A percentile compares a stretch with the other conserved stretches of the same genome.
Conservation (phyloP, 345 rosid genomes). For the Isatis tinctoria region DNA sequence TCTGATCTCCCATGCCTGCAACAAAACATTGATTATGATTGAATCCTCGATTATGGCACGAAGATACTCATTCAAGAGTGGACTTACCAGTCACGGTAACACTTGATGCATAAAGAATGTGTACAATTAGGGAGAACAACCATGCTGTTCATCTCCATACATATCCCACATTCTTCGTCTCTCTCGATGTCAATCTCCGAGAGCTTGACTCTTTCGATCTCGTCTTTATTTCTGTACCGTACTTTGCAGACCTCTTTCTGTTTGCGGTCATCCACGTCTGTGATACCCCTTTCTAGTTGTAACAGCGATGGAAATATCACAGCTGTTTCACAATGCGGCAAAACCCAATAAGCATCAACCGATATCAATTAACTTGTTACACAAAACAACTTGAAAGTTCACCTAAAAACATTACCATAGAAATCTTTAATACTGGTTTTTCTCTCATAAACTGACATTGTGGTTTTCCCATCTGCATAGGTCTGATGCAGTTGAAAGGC, state of each 20-base stretch:
- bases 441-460: slow-evolving; percentile 84
- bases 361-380: not conserved
- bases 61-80: not conserved
- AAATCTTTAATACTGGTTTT: slow-evolving; percentile 81
- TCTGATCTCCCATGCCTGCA: slow-evolving; percentile 68
- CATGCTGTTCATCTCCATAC: slow-evolving; percentile 63
- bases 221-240: slow-evolving; percentile 59
- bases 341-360: not conserved
- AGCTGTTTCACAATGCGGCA: slow-evolving; percentile 30
- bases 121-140: slow-evolving; percentile 72
- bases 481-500: slow-evolving; percentile 40
- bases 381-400: not conserved
- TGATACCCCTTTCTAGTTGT: slow-evolving; percentile 69
- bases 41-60: not conserved
- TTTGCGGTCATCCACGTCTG: slow-evolving; percentile 72
- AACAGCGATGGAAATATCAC: slow-evolving; percentile 78
- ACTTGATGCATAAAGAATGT: slow-evolving; percentile 68
- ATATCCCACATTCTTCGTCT: slow-evolving; percentile 82
- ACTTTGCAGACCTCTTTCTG: slow-evolving; percentile 57
- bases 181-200: slow-evolving; percentile 54
- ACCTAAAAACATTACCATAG: slow-evolving; percentile 47
- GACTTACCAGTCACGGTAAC: slow-evolving; percentile 64
- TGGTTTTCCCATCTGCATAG: slow-evolving; percentile 82
- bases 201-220: slow-evolving; percentile 38
- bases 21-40: not conserved